These are phyloP conservation scores for Thelephora terrestris DNA, from an alignment of 1,284 basidiomycete genomes.

Conservation along the genomic window DNA sequence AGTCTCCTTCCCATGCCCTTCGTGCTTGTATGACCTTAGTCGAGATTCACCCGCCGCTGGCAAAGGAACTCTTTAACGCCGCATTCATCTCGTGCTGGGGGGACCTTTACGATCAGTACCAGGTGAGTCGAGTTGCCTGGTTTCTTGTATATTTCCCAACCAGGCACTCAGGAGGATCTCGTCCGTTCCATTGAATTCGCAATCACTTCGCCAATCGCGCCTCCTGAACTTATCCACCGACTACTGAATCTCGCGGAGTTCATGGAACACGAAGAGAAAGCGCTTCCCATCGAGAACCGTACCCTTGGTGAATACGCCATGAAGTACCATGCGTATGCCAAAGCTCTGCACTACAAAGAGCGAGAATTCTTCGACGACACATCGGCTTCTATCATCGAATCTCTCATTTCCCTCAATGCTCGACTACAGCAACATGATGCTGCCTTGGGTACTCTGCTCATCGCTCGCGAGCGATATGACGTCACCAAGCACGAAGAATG, in stretches of 20 bases:
- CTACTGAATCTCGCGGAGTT: constrained; percentile 97
- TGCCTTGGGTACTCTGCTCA: constrained; percentile 88
- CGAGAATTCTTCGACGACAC: constrained; percentile 93
- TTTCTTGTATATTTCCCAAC: constrained; percentile 4
- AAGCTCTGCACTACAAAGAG: constrained; percentile 98
- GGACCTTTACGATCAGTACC: constrained; percentile 93
- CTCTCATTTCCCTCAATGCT: constrained; percentile 95
- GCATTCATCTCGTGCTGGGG: constrained; percentile 98
- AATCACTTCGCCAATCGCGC: constrained; percentile 72
- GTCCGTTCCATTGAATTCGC: constrained; percentile 87
- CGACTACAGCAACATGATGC: constrained; percentile 95
- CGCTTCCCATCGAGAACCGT: constrained; percentile 88
- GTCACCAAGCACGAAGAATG: constrained; percentile 89
- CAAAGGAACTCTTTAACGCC: constrained; percentile 94
- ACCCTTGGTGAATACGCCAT: constrained; percentile 92
- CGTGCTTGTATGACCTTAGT: constrained; percentile 93
- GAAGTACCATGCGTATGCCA: constrained; percentile 93
- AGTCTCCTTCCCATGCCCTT: constrained; percentile 95
- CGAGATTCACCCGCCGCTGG: constrained; percentile 85
- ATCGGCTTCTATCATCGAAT: constrained; percentile 84
- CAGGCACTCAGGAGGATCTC: constrained; percentile 70
- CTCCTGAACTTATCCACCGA: constrained; percentile 89
- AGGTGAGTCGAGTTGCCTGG: constrained; percentile 39
- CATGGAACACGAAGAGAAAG: constrained; percentile 99
- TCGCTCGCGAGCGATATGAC: constrained; percentile 80